Evolutionary conservation across 2,329 filamentous ascomycete species (phyloP), one percentile per base, ranked within the genome.

Genomic region (Arthrobotrys pseudoclavata): DNA sequence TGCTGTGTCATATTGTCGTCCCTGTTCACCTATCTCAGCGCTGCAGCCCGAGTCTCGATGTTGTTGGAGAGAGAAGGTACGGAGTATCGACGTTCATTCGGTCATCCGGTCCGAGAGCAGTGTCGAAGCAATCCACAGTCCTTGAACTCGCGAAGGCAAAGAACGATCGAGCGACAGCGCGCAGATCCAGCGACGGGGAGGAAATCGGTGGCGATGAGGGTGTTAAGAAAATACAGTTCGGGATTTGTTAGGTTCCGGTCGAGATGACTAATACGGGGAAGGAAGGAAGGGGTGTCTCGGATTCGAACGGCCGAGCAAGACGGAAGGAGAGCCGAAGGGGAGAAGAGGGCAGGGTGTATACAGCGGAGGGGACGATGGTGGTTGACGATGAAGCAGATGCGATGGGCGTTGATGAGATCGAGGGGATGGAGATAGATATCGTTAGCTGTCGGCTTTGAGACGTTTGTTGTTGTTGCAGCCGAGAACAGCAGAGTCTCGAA

Each of bases 1-100:
- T 69, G 67, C 61, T 77, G 74, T 20, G 74, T 77, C 74, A 77
- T 77, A 4, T 55, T 57, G 15, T 53, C 40, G 24, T 48, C 42
- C 13, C 34, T 60, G 9, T 42, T 53, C 72, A 22, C 64, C 31
- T 60, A 60, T 61, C 50, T 62, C 60, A 61, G 60, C 48, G 26
- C 72, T 60, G 26, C 47, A 53, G 57, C 64, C 26, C 45, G 64
- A 50, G 60, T 61, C 31, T 60, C 55, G 55, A 60, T 60, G 34
- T 42, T 20, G 31, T 12, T 42, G 31, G 18, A 60, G 31, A 60
- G 34, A 26, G 15, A 60, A 55, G 29, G 64, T 47, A 55, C 26
- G 47, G 37, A 47, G 22, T 50, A 12, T 50, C 26, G 20, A 26
- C 18, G 57, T 48, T 66, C 60, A 76, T 64, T 64, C 63, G 71